These are phyloP conservation scores for Persicaria maculosa DNA, from an alignment of 148 eudicot species.

Conservation along the genomic window DNA sequence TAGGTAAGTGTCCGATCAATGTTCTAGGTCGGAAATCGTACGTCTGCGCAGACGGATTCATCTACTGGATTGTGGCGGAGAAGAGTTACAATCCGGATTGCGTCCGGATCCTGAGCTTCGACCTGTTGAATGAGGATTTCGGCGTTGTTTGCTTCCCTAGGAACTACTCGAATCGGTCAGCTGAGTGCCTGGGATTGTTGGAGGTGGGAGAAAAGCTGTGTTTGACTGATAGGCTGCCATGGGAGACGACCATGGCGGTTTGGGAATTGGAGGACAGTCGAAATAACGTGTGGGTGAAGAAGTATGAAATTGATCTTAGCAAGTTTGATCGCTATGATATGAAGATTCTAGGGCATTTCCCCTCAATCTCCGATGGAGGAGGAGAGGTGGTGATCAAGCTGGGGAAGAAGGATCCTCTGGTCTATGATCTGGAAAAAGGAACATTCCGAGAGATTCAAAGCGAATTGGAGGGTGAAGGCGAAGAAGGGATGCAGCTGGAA, in stretches of 20 bases:
- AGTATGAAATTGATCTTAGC: constrained; percentile 24
- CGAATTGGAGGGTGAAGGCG: neutral
- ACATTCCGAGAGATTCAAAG: constrained; percentile 13
- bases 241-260: constrained; percentile 31
- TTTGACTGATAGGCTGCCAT: constrained; percentile 32
- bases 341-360: constrained; percentile 29
- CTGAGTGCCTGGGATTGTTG: constrained; percentile 32
- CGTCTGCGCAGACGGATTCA: constrained; percentile 18
- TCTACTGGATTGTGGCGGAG: constrained; percentile 34
- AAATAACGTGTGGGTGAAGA: constrained; percentile 25
- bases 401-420: constrained; percentile 20
- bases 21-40: constrained; percentile 26
- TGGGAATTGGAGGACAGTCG: constrained; percentile 28
- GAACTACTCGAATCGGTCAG: constrained; percentile 26
- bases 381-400: constrained; percentile 34
- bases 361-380: constrained; percentile 12
- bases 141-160: constrained; percentile 27
- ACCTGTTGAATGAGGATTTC: constrained; percentile 22
- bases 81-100: constrained; percentile 24
- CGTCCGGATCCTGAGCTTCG: constrained; percentile 30
- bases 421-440: constrained; percentile 19
- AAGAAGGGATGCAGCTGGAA: neutral
- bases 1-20: constrained; percentile 30
- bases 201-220: constrained; percentile 27
- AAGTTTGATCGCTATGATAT: constrained; percentile 31